Conservation (phyloP, 2,329 filamentous ascomycete species). For the Arthrobotrys sphaeroides region DNA sequence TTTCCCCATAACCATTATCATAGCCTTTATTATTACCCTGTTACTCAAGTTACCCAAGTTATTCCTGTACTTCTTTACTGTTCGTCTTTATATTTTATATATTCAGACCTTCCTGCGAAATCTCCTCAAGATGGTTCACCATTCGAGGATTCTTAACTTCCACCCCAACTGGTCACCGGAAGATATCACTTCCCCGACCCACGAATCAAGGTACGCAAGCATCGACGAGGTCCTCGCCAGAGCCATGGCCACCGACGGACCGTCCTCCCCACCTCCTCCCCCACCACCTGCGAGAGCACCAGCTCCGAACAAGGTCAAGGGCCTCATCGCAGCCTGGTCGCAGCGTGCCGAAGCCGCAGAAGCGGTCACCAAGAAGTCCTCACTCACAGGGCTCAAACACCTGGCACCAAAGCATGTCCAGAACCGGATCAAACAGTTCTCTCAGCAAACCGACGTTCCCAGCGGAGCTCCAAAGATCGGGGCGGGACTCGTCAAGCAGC, state of each 20-base stretch:
- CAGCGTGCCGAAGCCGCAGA: neutral
- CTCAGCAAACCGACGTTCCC: neutral
- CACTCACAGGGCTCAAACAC: constrained; percentile 10
- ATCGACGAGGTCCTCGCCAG: neutral
- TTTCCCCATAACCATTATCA: constrained; percentile 30
- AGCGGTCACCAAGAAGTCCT: neutral
- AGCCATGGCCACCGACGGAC: neutral
- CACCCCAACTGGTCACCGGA: neutral
- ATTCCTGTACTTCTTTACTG: neutral
- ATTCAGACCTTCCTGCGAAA: neutral
- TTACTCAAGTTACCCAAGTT: neutral
- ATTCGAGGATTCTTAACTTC: neutral
- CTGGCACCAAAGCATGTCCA: constrained; percentile 8
- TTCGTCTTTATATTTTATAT: neutral
- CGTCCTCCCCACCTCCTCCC: neutral
- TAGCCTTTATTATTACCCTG: neutral
- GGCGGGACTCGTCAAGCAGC: constrained; percentile 15
- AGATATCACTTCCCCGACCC: neutral
- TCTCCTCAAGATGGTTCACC: neutral
- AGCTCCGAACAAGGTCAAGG: constrained; percentile 23
- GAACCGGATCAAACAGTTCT: constrained; percentile 5
- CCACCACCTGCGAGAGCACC: constrained; percentile 3
- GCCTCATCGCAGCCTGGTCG: constrained; percentile 28
- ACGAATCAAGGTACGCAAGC: neutral
- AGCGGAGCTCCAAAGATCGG: neutral